Base-by-base conservation (phyloP, 2,329 filamentous ascomycete species). In the Monosporascus sp. region DNA sequence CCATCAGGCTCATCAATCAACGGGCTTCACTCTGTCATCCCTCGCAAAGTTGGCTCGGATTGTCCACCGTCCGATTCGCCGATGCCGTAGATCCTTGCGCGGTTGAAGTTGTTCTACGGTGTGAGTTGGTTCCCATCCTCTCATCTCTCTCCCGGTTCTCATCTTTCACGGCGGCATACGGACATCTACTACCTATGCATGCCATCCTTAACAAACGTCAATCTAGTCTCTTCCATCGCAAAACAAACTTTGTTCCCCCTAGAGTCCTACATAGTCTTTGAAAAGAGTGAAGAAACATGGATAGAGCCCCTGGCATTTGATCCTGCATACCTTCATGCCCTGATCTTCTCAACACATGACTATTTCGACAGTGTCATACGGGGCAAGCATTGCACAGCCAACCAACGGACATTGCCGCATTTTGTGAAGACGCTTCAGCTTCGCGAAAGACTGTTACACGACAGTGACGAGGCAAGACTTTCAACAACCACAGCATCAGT, bases 241-340 rank as follows among this genome's bases (percentile, higher is more conserved):
- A 70, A 69, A 39, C 53, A 61, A 36, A 54, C 65, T 18, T 47
- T 73, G 15, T 72, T 67, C 53, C 66, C 65, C 18, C 58, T 72
- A 3, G 65, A 70, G 50, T 49, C 57, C n/a, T 67, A 61, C 44
- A 62, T 72, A 9, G 41, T 60, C 25, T 69, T 69, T 52, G 58
- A 65, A 1, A 57, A 53, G 5, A 50, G 62, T 7, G 60, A 58
- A 3, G 52, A 57, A 17, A 45, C 47, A n/a, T 70, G 64, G 65
- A 60, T 70, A 39, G 65, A 64, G 11, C 63, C 64, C 17, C 54
- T 73, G 11, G 58, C 60, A 6, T 35, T 56, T n/a, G 70, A 74
- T 51, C 54, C 67, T 2, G 67, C 65, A 9, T 72, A 69, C 49
- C 60, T 74, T 2, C 70, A 74, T 55, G 60, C 67, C 36, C 63